Base-by-base conservation (phyloP, 2,329 filamentous ascomycete genomes). In the Verticillium dahliae region DNA sequence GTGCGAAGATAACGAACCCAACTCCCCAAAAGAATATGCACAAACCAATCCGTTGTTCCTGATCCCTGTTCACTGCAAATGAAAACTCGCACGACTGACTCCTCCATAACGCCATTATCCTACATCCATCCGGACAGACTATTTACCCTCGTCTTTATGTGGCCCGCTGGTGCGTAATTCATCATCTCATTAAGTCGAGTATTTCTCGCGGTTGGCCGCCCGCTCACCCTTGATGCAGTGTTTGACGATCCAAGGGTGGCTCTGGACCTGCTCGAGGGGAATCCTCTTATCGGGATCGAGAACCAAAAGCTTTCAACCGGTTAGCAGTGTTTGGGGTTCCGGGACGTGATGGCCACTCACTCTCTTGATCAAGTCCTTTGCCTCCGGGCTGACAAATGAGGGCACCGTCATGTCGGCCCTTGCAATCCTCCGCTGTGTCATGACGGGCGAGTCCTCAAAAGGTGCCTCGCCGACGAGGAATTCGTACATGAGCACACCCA, bases 241-340 rank as follows among this genome's bases (percentile, higher is more conserved):
- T 81, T 97, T 98, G 68, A 97, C 74, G 70, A 99, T 97, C 95
- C 95, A 99, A 18, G 95, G 94, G 74, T 98, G 95, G 59, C 83
- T 83, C 74, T 94, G 89, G 41, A 98, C 90, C 62, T 96, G 89
- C 15, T 97, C 92, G 11, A 99, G 85, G 3, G 92, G 85, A 68
- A 99, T 90, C 66, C 95, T 84, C 81, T 97, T 97, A 71, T 96
- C 92, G 0, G 95, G 95, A 71, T 98, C 92, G 61, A 98, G 83
- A 22, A 97, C 92, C 54, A 99, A 85, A 45, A 97, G 80, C 91
- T 90, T 74, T 57, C 22, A n/a, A 56, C n/a, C 10, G 2, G 64
- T 71, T 58, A 69, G 67, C 58, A 7, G 34, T 31, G 9, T 18
- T 18, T 1, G 33, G 14, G 60, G 35, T 11, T 55, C 14, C 14